phyloP scores from a whole-genome alignment of 2,329 filamentous ascomycete species.

The Arthroderma sp. region DNA sequence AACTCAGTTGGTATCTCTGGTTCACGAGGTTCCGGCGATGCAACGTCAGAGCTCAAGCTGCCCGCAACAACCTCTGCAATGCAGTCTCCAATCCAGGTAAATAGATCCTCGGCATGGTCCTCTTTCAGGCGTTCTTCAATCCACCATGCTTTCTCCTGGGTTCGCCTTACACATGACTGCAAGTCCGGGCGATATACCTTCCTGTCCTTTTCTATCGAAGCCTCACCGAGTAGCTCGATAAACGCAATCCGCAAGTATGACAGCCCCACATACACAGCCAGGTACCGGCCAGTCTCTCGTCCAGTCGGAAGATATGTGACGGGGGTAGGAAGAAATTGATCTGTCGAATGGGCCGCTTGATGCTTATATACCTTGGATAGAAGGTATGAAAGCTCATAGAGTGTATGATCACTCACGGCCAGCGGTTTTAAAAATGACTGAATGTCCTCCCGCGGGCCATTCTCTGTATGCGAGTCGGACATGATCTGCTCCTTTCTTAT shows the following conservation, averaged over 20 bases:
- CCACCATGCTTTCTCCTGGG: conserved; percentile 58
- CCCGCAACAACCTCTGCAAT: conserved; percentile 56
- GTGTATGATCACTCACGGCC: conserved; percentile 7
- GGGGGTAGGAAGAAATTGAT: conserved; percentile 30
- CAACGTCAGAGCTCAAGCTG: conserved; percentile 17
- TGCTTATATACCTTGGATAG: conserved; percentile 24
- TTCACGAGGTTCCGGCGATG: conserved; percentile 13
- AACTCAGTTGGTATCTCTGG: conserved; percentile 18
- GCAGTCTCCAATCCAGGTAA: conserved; percentile 61
- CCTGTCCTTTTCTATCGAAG: conserved; percentile 13
- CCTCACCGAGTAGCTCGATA: conserved; percentile 33
- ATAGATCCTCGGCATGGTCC: conserved; percentile 55
- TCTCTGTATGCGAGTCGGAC: too few relatives aligned
- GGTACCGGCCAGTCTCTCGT: conserved; percentile 37
- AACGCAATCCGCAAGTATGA: conserved; percentile 40
- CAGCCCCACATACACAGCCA: conserved; percentile 40
- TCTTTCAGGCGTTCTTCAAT: conserved; percentile 60
- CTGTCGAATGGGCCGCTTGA: conserved; percentile 23
- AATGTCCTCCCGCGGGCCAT: too few relatives aligned
- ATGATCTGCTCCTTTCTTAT: too few relatives aligned
- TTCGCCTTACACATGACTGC: conserved; percentile 40
- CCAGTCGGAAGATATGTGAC: conserved; percentile 32
- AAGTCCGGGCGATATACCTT: conserved; percentile 12
- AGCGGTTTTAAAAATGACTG: conserved; percentile 2
- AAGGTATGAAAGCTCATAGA: conserved; percentile 24